These are phyloP conservation scores for Sphaerulina musiva DNA, from an alignment of 2,329 filamentous ascomycete species.

Conservation along the genomic window DNA sequence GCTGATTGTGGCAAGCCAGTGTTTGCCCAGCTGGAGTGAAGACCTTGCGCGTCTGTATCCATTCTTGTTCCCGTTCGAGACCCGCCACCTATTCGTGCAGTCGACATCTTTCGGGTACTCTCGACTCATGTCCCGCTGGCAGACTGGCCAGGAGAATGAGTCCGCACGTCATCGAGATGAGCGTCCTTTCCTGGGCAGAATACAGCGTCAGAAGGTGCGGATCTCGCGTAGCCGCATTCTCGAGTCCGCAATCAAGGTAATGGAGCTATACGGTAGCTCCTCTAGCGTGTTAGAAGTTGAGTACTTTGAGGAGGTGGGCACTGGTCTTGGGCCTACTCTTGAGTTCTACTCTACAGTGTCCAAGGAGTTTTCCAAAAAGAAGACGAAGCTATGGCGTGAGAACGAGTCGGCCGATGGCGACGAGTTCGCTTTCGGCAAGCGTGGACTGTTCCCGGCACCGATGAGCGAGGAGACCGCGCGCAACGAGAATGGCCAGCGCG, in stretches of 20 bases:
- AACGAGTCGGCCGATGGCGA: slow-evolving; percentile 65
- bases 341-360: slow-evolving; percentile 98
- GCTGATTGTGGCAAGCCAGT: slow-evolving; percentile 92
- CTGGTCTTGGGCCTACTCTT: slow-evolving; percentile 86
- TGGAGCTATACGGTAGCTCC: slow-evolving; percentile 96
- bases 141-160: slow-evolving; percentile 82
- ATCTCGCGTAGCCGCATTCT: slow-evolving; percentile 92
- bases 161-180: slow-evolving; percentile 76
- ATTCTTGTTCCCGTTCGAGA: slow-evolving; percentile 97
- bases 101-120: slow-evolving; percentile 98
- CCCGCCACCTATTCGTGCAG: slow-evolving; percentile 89
- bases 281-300: slow-evolving; percentile 95
- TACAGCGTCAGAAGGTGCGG: slow-evolving; percentile 95
- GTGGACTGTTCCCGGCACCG: slow-evolving; percentile 85
- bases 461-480: slow-evolving; percentile 71
- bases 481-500: slow-evolving; percentile 75
- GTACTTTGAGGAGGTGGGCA: slow-evolving; percentile 98
- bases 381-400: slow-evolving; percentile 92
- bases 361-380: slow-evolving; percentile 95
- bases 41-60: slow-evolving; percentile 89
- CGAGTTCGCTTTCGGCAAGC: slow-evolving; percentile 78
- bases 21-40: slow-evolving; percentile 90
- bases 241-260: slow-evolving; percentile 94
- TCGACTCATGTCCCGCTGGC: slow-evolving; percentile 95
- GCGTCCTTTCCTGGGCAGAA: slow-evolving; percentile 78